A percentile compares a stretch with the other conserved stretches of the same genome.
Evolutionary conservation across 306 rosid species (phyloP).

Genomic region (Medicago ruthenica): DNA sequence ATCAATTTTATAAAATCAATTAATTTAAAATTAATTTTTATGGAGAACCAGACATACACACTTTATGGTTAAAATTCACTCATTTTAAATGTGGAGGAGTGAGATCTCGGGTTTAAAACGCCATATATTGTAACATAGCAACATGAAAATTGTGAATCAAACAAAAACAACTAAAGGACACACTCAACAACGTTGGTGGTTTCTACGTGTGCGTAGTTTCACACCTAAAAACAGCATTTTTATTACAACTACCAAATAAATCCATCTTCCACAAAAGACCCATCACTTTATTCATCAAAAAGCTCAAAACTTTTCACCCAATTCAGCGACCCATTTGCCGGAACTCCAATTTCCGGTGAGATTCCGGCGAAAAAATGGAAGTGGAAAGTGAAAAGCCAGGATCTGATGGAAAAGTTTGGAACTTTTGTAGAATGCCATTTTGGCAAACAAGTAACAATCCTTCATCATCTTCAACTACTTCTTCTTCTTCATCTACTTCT

Average conservation of each 20-base stretch:
- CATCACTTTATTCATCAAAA: conserved; percentile 34
- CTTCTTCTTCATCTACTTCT: conserved; percentile 60
- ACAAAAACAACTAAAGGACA: conserved; percentile 13
- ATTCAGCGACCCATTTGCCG: conserved; percentile 47
- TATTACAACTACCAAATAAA: neutral
- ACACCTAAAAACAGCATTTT: conserved; percentile 23
- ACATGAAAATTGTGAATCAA: conserved; percentile 32
- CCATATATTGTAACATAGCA: conserved; percentile 49
- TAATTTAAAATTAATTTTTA: too few species aligned
- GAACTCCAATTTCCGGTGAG: conserved; percentile 33
- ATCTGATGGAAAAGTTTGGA: conserved; percentile 76
- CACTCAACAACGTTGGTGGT: conserved; percentile 39
- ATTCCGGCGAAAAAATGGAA: conserved; percentile 58
- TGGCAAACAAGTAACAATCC: conserved; percentile 75
- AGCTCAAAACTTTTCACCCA: conserved; percentile 41
- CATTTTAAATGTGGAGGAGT: too few species aligned
- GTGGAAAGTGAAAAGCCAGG: conserved; percentile 70
- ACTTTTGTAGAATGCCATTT: conserved; percentile 81
- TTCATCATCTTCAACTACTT: conserved; percentile 37
- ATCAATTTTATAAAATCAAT: too few species aligned
- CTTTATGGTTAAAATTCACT: too few species aligned
- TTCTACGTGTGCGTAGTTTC: conserved; percentile 44
- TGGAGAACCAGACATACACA: too few species aligned
- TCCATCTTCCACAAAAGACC: conserved; percentile 8
- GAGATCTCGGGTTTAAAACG: too few species aligned